Evolutionary conservation across 2,329 filamentous ascomycete species (phyloP), one percentile per base, ranked within the genome.

Genomic region (Curvularia sp.): DNA sequence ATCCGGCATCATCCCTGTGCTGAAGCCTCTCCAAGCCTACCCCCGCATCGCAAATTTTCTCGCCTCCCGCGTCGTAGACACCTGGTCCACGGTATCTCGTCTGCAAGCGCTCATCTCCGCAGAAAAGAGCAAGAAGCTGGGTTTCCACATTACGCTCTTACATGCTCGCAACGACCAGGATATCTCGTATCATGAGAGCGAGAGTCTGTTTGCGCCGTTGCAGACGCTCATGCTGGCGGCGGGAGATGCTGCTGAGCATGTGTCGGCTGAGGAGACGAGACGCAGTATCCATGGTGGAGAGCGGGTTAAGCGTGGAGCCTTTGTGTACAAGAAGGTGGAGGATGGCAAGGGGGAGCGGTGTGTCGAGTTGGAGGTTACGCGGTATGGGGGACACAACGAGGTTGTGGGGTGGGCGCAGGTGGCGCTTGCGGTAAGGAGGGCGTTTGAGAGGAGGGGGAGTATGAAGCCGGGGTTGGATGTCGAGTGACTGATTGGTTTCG

Each of bases 151-250:
- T 9, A 83, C 88, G 21, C 78, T 97, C 41, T 79, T 98, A 2
- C 94, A 97, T 69, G 91, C 93, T 15, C 83, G 84, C 53, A 86
- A 97, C 70, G 94, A 98, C 73, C 80, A 81, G 57, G 92, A 97
- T 67, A 97, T 98, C 59, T 88, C 91, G 0, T 94, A 87, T 79
- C 83, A 80, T 1, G 88, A 93, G 70, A 87, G 87, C 28, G 66
- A 74, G 42, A 74, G 55, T 0, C 38, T 77, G 34, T 77, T 68
- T 39, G 51, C 51, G 34, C 65, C 61, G 1, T 60, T 77, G 8
- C 68, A 76, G 49, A 53, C 51, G 1, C 32, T 68, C 55, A 57
- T 76, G 70, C 25, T 74, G 67, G 66, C 70, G 49, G 58, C 73
- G 23, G 75, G 68, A 59, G 21, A 38, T 3, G 23, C 32, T 1